Conservation (phyloP, 352 stramenopile species). For the Pythium diclinum region DNA sequence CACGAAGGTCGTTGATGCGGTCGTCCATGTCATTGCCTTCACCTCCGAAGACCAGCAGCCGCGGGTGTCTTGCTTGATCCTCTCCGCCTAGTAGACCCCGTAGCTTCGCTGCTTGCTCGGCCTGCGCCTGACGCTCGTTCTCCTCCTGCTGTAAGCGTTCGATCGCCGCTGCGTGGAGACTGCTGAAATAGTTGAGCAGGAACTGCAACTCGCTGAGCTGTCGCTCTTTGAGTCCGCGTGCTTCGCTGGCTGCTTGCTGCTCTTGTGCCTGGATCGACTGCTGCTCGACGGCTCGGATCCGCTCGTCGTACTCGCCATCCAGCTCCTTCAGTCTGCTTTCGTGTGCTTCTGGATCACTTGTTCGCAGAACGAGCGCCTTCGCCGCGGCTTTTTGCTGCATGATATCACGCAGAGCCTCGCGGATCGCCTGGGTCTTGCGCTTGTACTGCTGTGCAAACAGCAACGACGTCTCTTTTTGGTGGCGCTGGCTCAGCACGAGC, state of each 20-base stretch:
- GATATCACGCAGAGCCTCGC: constrained; percentile 34
- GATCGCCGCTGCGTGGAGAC: constrained; percentile 26
- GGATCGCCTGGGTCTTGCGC: constrained; percentile 26
- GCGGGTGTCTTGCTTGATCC: too few relatives aligned
- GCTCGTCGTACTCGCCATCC: constrained; percentile 41
- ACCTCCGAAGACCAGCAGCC: not conserved
- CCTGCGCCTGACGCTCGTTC: constrained; percentile 4
- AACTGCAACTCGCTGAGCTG: constrained; percentile 50
- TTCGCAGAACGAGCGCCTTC: constrained; percentile 34
- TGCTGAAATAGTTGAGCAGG: constrained; percentile 42
- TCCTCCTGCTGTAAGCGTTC: constrained; percentile 24
- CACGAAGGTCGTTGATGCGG: constrained; percentile 42
- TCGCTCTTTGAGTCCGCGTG: constrained; percentile 35
- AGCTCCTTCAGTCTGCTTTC: constrained; percentile 26
- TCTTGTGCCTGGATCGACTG: constrained; percentile 32
- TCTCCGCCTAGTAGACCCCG: not conserved
- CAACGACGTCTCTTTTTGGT: constrained; percentile 46
- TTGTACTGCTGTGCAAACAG: constrained; percentile 34
- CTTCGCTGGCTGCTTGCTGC: constrained; percentile 20
- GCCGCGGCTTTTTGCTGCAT: constrained; percentile 48
- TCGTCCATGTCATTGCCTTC: constrained; percentile 28
- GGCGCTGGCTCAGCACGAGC: constrained; percentile 46
- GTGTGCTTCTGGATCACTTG: constrained; percentile 9
- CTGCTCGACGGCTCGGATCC: constrained; percentile 37
- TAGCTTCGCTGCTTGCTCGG: constrained; percentile 14